Base-by-base conservation (phyloP, 208 protist species). In the Strigomonas culicis region DNA sequence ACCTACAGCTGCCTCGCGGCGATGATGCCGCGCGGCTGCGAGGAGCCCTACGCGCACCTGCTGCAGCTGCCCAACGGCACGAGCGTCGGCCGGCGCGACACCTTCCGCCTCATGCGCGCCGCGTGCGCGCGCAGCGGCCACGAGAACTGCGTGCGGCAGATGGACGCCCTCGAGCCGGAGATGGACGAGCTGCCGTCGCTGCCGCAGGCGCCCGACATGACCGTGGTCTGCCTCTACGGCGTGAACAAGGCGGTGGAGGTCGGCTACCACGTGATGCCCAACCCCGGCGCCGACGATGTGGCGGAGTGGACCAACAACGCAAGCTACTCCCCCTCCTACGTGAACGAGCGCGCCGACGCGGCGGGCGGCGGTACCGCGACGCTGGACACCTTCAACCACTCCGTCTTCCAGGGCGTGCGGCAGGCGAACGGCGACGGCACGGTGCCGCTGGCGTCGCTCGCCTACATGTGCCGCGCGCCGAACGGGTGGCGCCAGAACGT, bases 141-240 rank as follows among this genome's bases (percentile, higher is more conserved):
- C 75, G 55, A 59, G 17, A 59, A 75, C 59, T 81, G 79, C 43
- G 70, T 77, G 8, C 56, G 61, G 10, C 62, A 79, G 19, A 61
- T 86, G 25, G 49, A 72, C 22, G 56, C 72, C 19, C 34, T 89
- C 30, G 63, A 80, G 27, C 61, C 39, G 11, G 51, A 77, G 24
- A 75, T 80, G 31, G 56, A 72, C 11, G 64, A 75, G 25, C 71
- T 90, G 15, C 84, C 86, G 22, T 31, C 68, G n/a, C 79, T 98
- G 41, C 94, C 94, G 11, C 63, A 80, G 39, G 85, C 94, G 21
- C 87, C 85, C 1, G 70, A 88, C 63, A 90, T 86, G 11, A 93
- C 89, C 22, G 84, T 95, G 7, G 79, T 84, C 50, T 97, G 94
- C 73, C 59, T 98, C 24, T 98, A 97, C 74, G 94, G 94, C 41